These are phyloP conservation scores for Nicotiana sylvestris DNA, from an alignment of 257 asterid species.

Conservation along the genomic window DNA sequence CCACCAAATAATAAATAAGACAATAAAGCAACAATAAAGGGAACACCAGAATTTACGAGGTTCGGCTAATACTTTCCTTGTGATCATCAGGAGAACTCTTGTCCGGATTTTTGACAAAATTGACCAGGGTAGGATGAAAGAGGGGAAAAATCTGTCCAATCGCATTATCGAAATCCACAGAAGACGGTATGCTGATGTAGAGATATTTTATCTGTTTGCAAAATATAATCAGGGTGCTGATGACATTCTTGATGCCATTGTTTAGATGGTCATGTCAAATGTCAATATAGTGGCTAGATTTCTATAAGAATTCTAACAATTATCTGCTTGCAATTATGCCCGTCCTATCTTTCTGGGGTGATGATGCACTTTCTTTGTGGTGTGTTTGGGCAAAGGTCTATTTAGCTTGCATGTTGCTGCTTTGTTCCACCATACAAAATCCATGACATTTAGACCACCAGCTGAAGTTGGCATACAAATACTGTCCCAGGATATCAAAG, in stretches of 20 bases:
- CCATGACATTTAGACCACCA: too few relatives aligned
- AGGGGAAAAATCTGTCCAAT: conserved; percentile 52
- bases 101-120: conserved; percentile 79
- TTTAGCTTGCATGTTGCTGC: too few relatives aligned
- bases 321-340: background rate
- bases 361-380: background rate
- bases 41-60: too few relatives aligned
- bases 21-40: too few relatives aligned
- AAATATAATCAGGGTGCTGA: background rate
- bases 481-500: too few relatives aligned
- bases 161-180: conserved; percentile 65
- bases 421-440: too few relatives aligned
- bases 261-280: background rate
- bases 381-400: background rate
- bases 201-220: background rate
- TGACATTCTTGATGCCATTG: background rate
- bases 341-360: background rate
- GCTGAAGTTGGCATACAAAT: too few relatives aligned
- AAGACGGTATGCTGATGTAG: conserved; percentile 48
- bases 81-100: conserved; percentile 64
- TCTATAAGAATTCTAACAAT: background rate
- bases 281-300: background rate
- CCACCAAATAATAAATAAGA: too few relatives aligned
- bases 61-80: background rate
- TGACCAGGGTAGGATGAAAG: conserved; percentile 66